These are phyloP conservation scores for Ophiosphaerella narmari DNA, from an alignment of 2,329 filamentous ascomycete species.

Conservation along the genomic window DNA sequence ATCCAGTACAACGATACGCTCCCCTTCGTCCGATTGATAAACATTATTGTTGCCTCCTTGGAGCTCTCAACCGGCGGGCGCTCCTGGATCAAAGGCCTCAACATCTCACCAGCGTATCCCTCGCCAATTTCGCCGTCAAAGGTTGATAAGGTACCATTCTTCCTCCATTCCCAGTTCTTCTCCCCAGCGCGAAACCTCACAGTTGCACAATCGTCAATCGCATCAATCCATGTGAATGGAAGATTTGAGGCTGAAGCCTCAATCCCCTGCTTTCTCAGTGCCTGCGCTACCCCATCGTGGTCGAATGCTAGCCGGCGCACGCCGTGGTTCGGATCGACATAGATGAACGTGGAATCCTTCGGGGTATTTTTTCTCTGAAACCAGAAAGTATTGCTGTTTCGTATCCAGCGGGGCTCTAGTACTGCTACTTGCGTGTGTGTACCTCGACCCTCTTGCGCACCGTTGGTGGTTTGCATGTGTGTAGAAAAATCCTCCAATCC, in stretches of 20 bases:
- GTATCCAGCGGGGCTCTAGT: background rate
- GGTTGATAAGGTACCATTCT: constrained; percentile 6
- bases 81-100: constrained; percentile 9
- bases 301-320: constrained; percentile 17
- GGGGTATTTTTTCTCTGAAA: constrained; percentile 2
- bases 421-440: too few species aligned
- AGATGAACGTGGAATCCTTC: constrained; percentile 6
- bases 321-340: constrained; percentile 12
- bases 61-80: background rate
- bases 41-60: constrained; percentile 5
- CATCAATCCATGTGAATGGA: constrained; percentile 19
- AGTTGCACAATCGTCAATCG: constrained; percentile 3
- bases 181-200: constrained; percentile 19
- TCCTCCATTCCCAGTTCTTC: constrained; percentile 18
- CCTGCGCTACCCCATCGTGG: constrained; percentile 15
- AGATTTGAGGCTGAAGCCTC: constrained; percentile 14
- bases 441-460: too few species aligned
- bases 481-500: too few species aligned
- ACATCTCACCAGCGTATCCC: background rate
- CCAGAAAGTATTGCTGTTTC: constrained; percentile 10
- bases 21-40: constrained; percentile 6
- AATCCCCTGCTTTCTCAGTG: constrained; percentile 10
- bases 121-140: constrained; percentile 10
- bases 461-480: too few species aligned
- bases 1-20: constrained; percentile 17